Conservation (phyloP, 495 filamentous ascomycete genomes). For the Penicillium diatomitis region DNA sequence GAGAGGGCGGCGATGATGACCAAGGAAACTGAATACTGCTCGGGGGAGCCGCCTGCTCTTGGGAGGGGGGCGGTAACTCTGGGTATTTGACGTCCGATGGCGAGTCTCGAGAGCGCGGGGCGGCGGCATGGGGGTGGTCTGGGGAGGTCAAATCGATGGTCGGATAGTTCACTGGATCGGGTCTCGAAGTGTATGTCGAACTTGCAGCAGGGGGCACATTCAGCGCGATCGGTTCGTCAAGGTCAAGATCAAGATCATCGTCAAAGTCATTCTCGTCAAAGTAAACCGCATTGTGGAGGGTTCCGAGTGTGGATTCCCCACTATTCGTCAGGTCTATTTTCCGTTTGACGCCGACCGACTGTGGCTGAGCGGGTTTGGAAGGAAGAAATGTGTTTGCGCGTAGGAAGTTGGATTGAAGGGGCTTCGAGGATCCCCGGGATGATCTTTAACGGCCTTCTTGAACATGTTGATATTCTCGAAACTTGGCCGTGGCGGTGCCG, state of each 20-base stretch:
- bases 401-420: constrained; percentile 29
- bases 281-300: constrained; percentile 37
- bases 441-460: constrained; percentile 35
- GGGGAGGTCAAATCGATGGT: constrained; percentile 9
- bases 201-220: constrained; percentile 11
- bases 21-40: constrained; percentile 52
- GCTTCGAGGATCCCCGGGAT: constrained; percentile 24
- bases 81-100: constrained; percentile 30
- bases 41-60: constrained; percentile 23
- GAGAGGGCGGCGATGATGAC: constrained; percentile 54
- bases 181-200: constrained; percentile 8
- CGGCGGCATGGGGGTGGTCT: constrained; percentile 1
- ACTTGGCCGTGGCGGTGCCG: constrained; percentile 12
- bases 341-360: constrained; percentile 31
- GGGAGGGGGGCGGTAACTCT: constrained; percentile 28
- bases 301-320: constrained; percentile 27
- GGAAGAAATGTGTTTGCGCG: constrained; percentile 15
- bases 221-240: constrained; percentile 30
- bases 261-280: constrained; percentile 51
- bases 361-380: constrained; percentile 15
- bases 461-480: constrained; percentile 27
- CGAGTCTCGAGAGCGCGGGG: constrained; percentile 1
- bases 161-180: constrained; percentile 16
- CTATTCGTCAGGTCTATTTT: constrained; percentile 32
- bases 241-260: constrained; percentile 40